These are phyloP conservation scores for Solanum sejunctum DNA, from an alignment of 257 asterid genomes.

Conservation along the genomic window DNA sequence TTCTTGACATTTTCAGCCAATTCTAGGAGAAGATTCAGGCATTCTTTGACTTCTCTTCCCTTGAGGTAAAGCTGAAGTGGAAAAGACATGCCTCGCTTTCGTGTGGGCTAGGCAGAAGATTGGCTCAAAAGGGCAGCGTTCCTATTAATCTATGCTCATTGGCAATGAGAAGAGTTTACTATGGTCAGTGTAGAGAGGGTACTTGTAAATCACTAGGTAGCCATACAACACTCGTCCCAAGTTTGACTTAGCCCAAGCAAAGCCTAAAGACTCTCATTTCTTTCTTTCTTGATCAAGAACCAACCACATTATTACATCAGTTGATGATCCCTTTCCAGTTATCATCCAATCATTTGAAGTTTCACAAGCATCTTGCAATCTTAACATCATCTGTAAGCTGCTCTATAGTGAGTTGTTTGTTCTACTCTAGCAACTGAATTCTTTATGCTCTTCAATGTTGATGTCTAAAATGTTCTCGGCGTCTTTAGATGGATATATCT, in stretches of 20 bases:
- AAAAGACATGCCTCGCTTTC: too few relatives aligned
- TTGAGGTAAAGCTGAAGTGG: background rate
- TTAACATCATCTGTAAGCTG: slow-evolving; percentile 8
- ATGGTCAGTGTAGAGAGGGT: too few relatives aligned
- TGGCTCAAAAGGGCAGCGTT: too few relatives aligned
- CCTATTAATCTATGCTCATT: too few relatives aligned
- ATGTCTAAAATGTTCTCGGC: slow-evolving; percentile 19
- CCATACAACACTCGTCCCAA: too few relatives aligned
- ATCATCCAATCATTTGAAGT: slow-evolving; percentile 30
- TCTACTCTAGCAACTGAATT: slow-evolving; percentile 10
- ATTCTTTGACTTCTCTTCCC: slow-evolving; percentile 12
- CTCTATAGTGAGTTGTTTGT: background rate
- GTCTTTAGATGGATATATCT: slow-evolving; percentile 22
- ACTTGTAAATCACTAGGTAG: too few relatives aligned
- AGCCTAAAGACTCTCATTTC: too few relatives aligned
- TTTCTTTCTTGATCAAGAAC: too few relatives aligned
- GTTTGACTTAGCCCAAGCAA: too few relatives aligned
- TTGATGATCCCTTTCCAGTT: slow-evolving; percentile 30
- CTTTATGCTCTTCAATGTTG: slow-evolving; percentile 24
- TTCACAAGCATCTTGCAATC: slow-evolving; percentile 16
- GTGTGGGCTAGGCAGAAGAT: too few relatives aligned
- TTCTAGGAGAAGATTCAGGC: slow-evolving; percentile 8
- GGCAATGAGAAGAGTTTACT: too few relatives aligned
- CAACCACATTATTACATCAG: slow-evolving; percentile 1
- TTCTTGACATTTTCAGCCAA: slow-evolving; percentile 24